Percentiles rank a stretch among this genome's conserved stretches.
These are phyloP conservation scores for Pythium volutum DNA, from an alignment of 352 stramenopile species.

Conservation along the genomic window DNA sequence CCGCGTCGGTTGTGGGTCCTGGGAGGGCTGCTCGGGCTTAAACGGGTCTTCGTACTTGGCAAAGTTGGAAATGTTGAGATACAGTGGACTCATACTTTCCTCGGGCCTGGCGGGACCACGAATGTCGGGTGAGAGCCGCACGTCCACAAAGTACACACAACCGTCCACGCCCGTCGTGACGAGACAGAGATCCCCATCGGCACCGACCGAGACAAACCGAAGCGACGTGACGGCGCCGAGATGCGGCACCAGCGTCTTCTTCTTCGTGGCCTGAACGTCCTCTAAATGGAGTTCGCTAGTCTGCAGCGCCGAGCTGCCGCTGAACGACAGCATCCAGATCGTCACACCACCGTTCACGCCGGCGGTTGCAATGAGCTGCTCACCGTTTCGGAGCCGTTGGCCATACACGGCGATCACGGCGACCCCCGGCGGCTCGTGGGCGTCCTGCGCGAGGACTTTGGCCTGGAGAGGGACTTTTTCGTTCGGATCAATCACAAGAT, in stretches of 20 bases:
- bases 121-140: conserved; percentile 39
- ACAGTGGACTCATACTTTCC: conserved; percentile 45
- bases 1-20: conserved; percentile 15
- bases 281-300: conserved; percentile 40
- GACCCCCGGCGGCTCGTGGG: conserved; percentile 49
- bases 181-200: conserved; percentile 41
- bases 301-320: conserved; percentile 18
- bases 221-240: conserved; percentile 54
- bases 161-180: conserved; percentile 63
- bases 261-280: conserved; percentile 63
- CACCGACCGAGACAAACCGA: conserved; percentile 37
- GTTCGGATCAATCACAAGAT: conserved; percentile 45
- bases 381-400: conserved; percentile 36
- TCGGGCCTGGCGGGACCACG: conserved; percentile 15
- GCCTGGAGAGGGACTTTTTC: conserved; percentile 44
- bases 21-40: conserved; percentile 41
- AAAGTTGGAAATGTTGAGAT: conserved; percentile 57
- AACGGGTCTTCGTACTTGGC: conserved; percentile 71
- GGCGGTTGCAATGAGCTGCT: conserved; percentile 62
- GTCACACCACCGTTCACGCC: conserved; percentile 60
- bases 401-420: conserved; percentile 45
- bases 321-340: conserved; percentile 60
- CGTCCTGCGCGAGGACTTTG: conserved; percentile 51
- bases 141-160: conserved; percentile 63
- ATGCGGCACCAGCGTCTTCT: conserved; percentile 60